Conservation (phyloP, 495 filamentous ascomycete species). For the Elaphomyces granulatus region DNA sequence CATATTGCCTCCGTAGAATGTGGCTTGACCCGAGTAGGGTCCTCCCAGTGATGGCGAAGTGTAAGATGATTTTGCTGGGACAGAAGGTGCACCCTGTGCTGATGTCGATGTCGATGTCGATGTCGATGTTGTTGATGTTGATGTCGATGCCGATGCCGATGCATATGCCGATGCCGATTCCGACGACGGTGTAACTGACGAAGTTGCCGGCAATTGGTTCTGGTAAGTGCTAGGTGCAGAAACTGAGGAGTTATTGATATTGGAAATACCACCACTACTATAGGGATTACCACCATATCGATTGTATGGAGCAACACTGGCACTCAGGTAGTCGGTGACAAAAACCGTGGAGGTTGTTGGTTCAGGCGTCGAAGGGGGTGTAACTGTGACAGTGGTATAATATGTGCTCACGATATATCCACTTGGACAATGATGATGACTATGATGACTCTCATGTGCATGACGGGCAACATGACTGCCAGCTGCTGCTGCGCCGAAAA, state of each 20-base stretch:
- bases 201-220: too few relatives aligned
- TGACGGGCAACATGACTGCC: slow-evolving; percentile 12
- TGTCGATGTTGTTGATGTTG: too few relatives aligned
- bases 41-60: neutral
- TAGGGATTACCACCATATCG: too few relatives aligned
- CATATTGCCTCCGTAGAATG: slow-evolving; percentile 45
- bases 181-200: too few relatives aligned
- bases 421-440: too few relatives aligned
- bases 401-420: slow-evolving; percentile 18
- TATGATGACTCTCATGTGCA: slow-evolving; percentile 13
- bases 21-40: slow-evolving; percentile 23
- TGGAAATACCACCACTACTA: too few relatives aligned
- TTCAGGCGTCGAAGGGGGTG: slow-evolving; percentile 9
- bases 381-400: slow-evolving; percentile 14
- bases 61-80: neutral
- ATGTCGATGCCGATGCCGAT: too few relatives aligned
- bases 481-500: slow-evolving; percentile 19
- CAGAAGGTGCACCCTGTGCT: neutral
- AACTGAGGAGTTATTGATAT: too few relatives aligned
- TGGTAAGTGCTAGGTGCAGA: too few relatives aligned
- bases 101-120: neutral
- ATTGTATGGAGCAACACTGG: too few relatives aligned
- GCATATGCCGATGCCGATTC: too few relatives aligned
- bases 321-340: too few relatives aligned
- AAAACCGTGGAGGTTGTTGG: slow-evolving; percentile 6